A percentile compares a stretch with the other conserved stretches of the same genome.
phyloP scores from a whole-genome alignment of 1,284 basidiomycete genomes.

The Kwoniella shivajii region DNA sequence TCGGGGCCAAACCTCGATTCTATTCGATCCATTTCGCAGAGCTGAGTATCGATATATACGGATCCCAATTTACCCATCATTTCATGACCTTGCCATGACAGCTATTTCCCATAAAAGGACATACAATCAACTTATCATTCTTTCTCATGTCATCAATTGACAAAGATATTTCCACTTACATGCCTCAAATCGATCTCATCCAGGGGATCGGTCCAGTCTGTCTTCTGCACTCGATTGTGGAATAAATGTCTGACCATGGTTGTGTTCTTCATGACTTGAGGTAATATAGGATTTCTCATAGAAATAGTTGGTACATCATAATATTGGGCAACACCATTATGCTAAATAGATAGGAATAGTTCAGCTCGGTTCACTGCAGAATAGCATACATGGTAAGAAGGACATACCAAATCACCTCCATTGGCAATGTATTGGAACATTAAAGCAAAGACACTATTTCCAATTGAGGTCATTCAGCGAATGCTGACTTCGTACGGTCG shows the following conservation, averaged over 20 bases:
- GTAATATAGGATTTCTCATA: conserved; percentile 38
- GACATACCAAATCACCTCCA: conserved; percentile 42
- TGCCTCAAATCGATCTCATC: conserved; percentile 45
- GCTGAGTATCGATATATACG: conserved; percentile 45
- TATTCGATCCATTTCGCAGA: conserved; percentile 44
- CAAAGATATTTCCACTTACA: conserved; percentile 28
- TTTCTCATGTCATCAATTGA: not conserved
- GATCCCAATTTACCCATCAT: conserved; percentile 37
- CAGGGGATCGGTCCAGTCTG: conserved; percentile 13
- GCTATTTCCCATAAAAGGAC: no score
- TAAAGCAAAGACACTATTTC: conserved; percentile 40
- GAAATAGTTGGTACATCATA: conserved; percentile 49
- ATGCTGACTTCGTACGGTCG: not conserved
- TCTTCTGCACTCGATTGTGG: conserved; percentile 7
- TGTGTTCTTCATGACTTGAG: conserved; percentile 24
- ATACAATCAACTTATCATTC: conserved; percentile 1
- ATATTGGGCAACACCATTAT: conserved; percentile 40
- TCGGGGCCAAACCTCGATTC: conserved; percentile 19
- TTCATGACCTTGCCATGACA: conserved; percentile 32
- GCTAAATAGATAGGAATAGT: conserved; percentile 12
- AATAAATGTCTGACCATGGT: conserved; percentile 32
- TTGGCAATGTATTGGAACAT: conserved; percentile 35
- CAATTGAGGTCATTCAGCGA: not conserved
- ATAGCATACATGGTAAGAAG: not conserved
- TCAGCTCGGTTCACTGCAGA: not conserved